Percentiles rank a stretch among this genome's conserved stretches.
These are phyloP conservation scores for Ceratocystiopsis minuta DNA, from an alignment of 2,329 filamentous ascomycete genomes.

Conservation along the genomic window DNA sequence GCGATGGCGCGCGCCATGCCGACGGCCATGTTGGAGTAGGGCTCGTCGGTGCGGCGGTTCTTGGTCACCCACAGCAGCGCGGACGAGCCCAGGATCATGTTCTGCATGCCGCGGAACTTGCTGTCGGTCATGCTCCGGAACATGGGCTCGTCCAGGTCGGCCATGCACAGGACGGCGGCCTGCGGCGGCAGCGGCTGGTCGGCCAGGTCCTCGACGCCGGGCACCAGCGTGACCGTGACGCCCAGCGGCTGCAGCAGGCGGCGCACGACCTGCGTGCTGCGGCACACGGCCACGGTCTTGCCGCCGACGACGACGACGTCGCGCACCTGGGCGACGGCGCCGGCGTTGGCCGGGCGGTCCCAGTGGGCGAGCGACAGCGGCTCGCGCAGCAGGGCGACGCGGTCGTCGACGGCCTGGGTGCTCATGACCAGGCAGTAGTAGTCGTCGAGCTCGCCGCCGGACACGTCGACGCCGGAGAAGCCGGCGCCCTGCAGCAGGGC, in stretches of 20 bases:
- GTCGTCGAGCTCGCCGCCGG: slow-evolving; percentile 5
- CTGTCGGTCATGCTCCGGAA: slow-evolving; percentile 10
- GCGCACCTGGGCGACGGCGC: not conserved
- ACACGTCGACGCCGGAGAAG: slow-evolving; percentile 12
- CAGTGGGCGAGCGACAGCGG: slow-evolving; percentile 6
- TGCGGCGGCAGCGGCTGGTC: not conserved
- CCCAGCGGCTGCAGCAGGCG: slow-evolving; percentile 4
- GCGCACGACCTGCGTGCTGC: slow-evolving; percentile 2
- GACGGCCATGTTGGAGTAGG: slow-evolving; percentile 10
- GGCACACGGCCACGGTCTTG: not conserved
- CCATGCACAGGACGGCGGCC: slow-evolving; percentile 9
- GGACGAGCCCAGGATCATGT: slow-evolving; percentile 1
- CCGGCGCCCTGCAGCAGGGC: slow-evolving; percentile 8
- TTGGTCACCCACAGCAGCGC: slow-evolving; percentile 13
- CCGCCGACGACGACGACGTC: slow-evolving; percentile 11
- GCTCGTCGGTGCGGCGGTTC: slow-evolving; percentile 5
- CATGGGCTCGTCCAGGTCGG: slow-evolving; percentile 12
- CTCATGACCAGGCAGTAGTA: slow-evolving; percentile 9
- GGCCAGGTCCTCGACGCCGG: slow-evolving; percentile 1
- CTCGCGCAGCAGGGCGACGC: slow-evolving; percentile 8
- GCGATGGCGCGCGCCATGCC: slow-evolving; percentile 10
- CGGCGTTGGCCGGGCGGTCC: not conserved
- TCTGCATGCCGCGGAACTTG: slow-evolving; percentile 10
- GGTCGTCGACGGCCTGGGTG: slow-evolving; percentile 12
- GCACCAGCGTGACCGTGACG: not conserved